Percentiles rank a stretch among this genome's conserved stretches.
phyloP scores from a whole-genome alignment of 177 flowering plant genomes.

The Vitis hybrid region DNA sequence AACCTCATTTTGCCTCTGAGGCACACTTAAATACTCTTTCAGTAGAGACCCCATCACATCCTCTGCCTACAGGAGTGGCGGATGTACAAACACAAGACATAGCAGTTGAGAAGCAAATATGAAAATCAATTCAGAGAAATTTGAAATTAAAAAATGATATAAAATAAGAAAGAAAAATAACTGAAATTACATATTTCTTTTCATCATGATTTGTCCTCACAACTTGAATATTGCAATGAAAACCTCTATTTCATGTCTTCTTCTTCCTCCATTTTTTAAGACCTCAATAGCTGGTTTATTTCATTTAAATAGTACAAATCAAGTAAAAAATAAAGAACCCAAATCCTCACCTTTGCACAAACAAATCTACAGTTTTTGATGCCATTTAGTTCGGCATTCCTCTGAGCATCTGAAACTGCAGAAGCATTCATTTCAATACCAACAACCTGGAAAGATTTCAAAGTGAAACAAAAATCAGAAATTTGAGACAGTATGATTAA shows the following conservation, averaged over 20 bases:
- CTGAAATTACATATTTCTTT: too few species aligned
- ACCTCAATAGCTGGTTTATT: not conserved
- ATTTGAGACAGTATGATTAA: not conserved
- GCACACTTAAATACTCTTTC: slow-evolving; percentile 50
- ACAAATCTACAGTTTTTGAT: slow-evolving; percentile 84
- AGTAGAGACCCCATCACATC: slow-evolving; percentile 82
- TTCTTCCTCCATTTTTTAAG: too few species aligned
- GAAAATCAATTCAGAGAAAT: too few species aligned
- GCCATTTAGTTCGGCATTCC: slow-evolving; percentile 93
- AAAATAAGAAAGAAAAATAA: too few species aligned
- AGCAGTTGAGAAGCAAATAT: not conserved
- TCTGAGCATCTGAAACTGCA: slow-evolving; percentile 84
- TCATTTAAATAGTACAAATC: not conserved
- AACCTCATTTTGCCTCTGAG: slow-evolving; percentile 36
- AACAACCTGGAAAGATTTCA: slow-evolving; percentile 60
- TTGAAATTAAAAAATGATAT: too few species aligned
- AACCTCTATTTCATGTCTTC: too few species aligned
- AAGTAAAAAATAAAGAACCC: not conserved
- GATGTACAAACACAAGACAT: slow-evolving; percentile 3
- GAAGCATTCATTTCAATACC: slow-evolving; percentile 99
- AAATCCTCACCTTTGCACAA: slow-evolving; percentile 70
- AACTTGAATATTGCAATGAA: too few species aligned
- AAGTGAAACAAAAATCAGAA: slow-evolving; percentile 1
- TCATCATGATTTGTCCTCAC: too few species aligned
- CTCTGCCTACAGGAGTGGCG: slow-evolving; percentile 58